Base-by-base conservation (phyloP, 129 eudicot species). In the Dittrichia graveolens region DNA sequence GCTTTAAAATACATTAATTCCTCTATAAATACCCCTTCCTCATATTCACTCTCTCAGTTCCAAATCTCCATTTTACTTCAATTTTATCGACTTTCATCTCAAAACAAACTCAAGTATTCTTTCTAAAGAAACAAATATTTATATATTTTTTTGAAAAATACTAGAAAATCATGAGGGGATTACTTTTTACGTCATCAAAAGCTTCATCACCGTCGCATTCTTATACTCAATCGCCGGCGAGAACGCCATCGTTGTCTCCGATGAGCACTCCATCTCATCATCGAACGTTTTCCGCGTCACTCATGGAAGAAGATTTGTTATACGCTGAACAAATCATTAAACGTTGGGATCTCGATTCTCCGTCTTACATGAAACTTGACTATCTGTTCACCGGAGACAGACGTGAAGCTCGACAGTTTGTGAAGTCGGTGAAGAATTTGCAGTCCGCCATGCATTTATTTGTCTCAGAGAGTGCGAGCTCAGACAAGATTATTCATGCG, bases 361-460 rank as follows among this genome's bases (percentile, higher is more conserved):
- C 83, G 40, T 8, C 71, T 72, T 71, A 78, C 75, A 71, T 77
- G 1, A 84, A 80, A 68, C 35, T 74, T 8, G 72, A 85, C 3
- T 61, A 69, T 6, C 79, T 90, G 50, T 85, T 86, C 68, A 56
- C 57, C 11, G 85, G 79, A 9, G 83, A 83, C 71, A 72, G 87
- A 49, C 68, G 55, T 0, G 84, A 90, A 34, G 82, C 87, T n/a
- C 74, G 63, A 7, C 31, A 60, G 71, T 85, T 84, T 54, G 39
- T 95, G 8, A 68, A 76, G 14, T 74, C 91, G 3, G 86, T 88
- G 6, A 52, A 58, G 7, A 79, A 80, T 6, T 62, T 95, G 43
- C 87, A 83, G 39, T 46, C 76, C 7, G 82, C 94, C 2, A 83
- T 95, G 89, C 89, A 84, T 45, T 82, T 57, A 34, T 75, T 88